Percentiles rank a stretch among this genome's conserved stretches.
Conservation (phyloP, 176 grass and related monocot species). For the Oryza australiensis region DNA sequence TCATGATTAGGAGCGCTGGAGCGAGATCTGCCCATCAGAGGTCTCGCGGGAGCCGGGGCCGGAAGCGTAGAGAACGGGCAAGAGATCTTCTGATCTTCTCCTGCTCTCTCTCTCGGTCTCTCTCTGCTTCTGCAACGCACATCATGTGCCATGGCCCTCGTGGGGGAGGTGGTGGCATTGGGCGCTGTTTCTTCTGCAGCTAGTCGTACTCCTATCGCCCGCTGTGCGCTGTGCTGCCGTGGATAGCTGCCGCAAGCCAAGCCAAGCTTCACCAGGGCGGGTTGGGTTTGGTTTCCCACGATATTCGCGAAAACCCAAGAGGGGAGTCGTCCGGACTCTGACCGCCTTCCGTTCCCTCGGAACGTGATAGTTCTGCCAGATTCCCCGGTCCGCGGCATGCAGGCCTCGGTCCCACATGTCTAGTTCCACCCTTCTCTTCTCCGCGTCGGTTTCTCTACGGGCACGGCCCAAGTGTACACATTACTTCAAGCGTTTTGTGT, state of each 20-base stretch:
- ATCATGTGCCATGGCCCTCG: not conserved
- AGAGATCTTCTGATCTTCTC: constrained; percentile 28
- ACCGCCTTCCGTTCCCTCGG: constrained; percentile 41
- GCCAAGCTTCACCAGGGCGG: not conserved
- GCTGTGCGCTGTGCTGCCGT: constrained; percentile 9
- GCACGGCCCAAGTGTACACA: not conserved
- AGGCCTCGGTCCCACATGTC: constrained; percentile 20
- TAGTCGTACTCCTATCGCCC: no score
- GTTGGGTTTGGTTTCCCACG: constrained; percentile 33
- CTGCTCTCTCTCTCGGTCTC: not conserved
- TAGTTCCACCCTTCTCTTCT: not conserved
- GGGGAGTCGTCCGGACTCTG: constrained; percentile 19
- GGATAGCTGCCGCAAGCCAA: not conserved
- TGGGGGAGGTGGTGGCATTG: not conserved
- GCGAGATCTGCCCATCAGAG: constrained; percentile 10
- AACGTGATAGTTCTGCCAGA: constrained; percentile 76
- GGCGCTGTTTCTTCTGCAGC: constrained; percentile 44
- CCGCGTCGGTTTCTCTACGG: not conserved
- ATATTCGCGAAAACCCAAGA: constrained; percentile 37
- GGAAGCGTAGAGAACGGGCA: constrained; percentile 51
- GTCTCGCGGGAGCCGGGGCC: constrained; percentile 53
- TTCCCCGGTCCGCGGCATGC: constrained; percentile 54
- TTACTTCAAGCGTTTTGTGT: not conserved
- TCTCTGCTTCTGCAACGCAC: not conserved
- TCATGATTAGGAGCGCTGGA: constrained; percentile 43